A percentile compares a stretch with the other conserved stretches of the same genome.
These are phyloP conservation scores for Clathrospora elynae DNA, from an alignment of 2,329 filamentous ascomycete species.

Conservation along the genomic window DNA sequence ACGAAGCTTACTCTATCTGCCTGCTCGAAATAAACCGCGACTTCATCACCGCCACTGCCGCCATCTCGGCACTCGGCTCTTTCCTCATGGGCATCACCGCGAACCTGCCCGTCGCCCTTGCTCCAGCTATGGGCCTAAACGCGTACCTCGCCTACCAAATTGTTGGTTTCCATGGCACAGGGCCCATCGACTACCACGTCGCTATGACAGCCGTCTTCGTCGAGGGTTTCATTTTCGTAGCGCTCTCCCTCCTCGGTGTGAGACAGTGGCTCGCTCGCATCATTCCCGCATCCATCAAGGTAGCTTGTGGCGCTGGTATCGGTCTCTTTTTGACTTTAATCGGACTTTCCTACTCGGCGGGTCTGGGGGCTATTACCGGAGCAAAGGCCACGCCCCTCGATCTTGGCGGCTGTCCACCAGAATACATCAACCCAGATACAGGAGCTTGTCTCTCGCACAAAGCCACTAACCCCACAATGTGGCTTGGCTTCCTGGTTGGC, in stretches of 20 bases:
- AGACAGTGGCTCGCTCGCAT: slow-evolving; percentile 66
- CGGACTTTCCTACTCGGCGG: slow-evolving; percentile 79
- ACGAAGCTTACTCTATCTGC: slow-evolving; percentile 69
- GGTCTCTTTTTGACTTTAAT: slow-evolving; percentile 82
- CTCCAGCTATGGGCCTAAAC: slow-evolving; percentile 80
- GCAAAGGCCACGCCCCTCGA: slow-evolving; percentile 69
- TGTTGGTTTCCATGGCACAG: slow-evolving; percentile 77
- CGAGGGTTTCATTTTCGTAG: slow-evolving; percentile 85
- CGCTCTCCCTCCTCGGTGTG: slow-evolving; percentile 72
- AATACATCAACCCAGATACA: slow-evolving; percentile 48
- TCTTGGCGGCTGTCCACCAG: slow-evolving; percentile 72
- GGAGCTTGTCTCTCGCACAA: slow-evolving; percentile 69
- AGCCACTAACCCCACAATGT: slow-evolving; percentile 82
- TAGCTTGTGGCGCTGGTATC: slow-evolving; percentile 88
- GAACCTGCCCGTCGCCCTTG: slow-evolving; percentile 76
- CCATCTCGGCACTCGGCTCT: slow-evolving; percentile 76
- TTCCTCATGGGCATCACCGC: slow-evolving; percentile 83
- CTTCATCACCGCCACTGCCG: slow-evolving; percentile 81
- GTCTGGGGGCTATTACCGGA: slow-evolving; percentile 78
- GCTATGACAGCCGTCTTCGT: slow-evolving; percentile 87
- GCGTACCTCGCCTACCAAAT: slow-evolving; percentile 87
- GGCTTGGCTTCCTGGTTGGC: slow-evolving; percentile 86
- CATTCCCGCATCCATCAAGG: slow-evolving; percentile 82
- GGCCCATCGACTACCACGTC: slow-evolving; percentile 67
- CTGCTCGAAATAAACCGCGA: slow-evolving; percentile 70